These are phyloP conservation scores for Malassezia psittaci DNA, from an alignment of 1,284 basidiomycete genomes.

Conservation along the genomic window DNA sequence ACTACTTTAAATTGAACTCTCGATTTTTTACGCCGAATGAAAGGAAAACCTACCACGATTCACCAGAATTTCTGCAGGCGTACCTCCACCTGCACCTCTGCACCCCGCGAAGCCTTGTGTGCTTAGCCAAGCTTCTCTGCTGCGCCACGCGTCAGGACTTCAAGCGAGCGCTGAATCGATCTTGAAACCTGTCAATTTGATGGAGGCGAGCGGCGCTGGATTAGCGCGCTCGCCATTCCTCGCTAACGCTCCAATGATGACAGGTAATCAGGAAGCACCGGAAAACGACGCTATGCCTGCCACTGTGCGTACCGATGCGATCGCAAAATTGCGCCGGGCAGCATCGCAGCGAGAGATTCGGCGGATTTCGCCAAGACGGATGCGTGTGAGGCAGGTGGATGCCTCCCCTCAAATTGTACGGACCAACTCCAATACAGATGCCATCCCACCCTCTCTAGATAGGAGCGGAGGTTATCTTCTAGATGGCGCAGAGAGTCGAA, in stretches of 20 bases:
- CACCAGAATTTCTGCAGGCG: too few species aligned
- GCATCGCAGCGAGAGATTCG: conserved; percentile 16
- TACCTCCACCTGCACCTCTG: too few species aligned
- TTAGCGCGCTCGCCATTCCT: neutral
- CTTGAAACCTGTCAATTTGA: neutral
- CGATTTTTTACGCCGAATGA: too few species aligned
- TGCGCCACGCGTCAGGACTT: too few species aligned
- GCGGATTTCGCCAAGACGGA: conserved; percentile 1
- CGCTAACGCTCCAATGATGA: neutral
- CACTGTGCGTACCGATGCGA: conserved; percentile 6
- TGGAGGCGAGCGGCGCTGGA: neutral
- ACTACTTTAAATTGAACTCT: too few species aligned
- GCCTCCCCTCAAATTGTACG: neutral
- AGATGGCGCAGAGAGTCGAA: neutral
- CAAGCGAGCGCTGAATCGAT: too few species aligned
- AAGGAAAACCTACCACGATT: too few species aligned
- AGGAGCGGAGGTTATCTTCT: neutral
- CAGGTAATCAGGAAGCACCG: neutral
- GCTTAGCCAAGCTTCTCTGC: too few species aligned
- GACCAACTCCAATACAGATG: neutral
- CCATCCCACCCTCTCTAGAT: neutral
- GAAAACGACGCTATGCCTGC: neutral
- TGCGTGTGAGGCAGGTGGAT: neutral
- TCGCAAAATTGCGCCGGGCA: conserved; percentile 15
- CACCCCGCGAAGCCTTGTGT: too few species aligned